Conservation (phyloP, 2,329 filamentous ascomycete genomes). For the Plectosphaerella plurivora region DNA sequence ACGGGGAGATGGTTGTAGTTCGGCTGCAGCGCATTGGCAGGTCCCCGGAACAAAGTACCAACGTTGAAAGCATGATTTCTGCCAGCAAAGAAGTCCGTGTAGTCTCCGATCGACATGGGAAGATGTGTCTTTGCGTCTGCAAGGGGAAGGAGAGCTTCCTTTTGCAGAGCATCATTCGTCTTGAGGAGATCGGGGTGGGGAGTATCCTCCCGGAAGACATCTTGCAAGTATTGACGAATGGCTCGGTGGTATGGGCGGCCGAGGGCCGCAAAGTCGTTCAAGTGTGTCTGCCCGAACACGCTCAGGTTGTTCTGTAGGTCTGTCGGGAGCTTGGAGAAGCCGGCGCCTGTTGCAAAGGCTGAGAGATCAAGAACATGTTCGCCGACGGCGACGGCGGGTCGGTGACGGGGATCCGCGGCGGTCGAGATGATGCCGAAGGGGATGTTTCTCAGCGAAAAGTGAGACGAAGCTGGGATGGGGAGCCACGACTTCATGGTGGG, state of each 20-base stretch:
- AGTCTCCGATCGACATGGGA: conserved; percentile 69
- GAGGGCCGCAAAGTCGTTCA: conserved; percentile 67
- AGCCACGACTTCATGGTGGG: conserved; percentile 11
- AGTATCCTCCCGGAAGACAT: conserved; percentile 49
- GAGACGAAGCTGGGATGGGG: conserved; percentile 5
- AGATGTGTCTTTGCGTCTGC: conserved; percentile 54
- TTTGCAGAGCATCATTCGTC: conserved; percentile 1
- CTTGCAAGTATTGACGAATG: conserved; percentile 60
- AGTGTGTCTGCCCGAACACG: conserved; percentile 41
- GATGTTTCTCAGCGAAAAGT: conserved; percentile 69
- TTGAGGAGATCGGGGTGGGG: conserved; percentile 12
- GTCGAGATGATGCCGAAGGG: conserved; percentile 72
- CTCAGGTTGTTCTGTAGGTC: conserved; percentile 1
- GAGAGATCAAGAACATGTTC: conserved; percentile 60
- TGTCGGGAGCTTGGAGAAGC: conserved; percentile 7
- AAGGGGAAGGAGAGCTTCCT: conserved; percentile 1
- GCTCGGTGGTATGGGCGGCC: conserved; percentile 62
- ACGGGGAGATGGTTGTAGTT: conserved; percentile 73
- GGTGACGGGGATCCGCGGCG: conserved; percentile 42
- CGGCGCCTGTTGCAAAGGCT: conserved; percentile 9
- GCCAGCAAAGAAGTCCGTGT: conserved; percentile 76
- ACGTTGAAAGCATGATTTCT: conserved; percentile 63
- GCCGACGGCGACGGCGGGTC: conserved; percentile 66
- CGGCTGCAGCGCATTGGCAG: conserved; percentile 65
- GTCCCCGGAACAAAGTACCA: conserved; percentile 62